A percentile compares a stretch with the other conserved stretches of the same genome.
Evolutionary conservation across 2,329 filamentous ascomycete species (phyloP).

Genomic region (Clonostachys rosea): DNA sequence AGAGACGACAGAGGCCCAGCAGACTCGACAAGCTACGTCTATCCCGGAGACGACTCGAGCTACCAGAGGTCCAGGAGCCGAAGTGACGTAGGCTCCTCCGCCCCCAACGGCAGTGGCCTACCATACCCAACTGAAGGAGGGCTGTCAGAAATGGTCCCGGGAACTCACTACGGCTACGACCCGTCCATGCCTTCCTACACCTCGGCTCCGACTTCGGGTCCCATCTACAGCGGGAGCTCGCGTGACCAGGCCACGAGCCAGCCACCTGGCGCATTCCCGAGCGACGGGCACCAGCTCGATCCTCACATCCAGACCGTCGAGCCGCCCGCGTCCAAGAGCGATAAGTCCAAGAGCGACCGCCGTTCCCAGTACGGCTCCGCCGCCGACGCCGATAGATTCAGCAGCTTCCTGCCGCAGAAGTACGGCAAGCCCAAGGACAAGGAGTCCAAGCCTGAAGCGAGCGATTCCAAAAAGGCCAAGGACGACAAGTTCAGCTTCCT

Average conservation of each 20-base stretch:
- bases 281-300: constrained; percentile 14
- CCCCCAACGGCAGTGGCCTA: constrained; percentile 19
- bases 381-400: background rate
- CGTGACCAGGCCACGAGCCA: constrained; percentile 22
- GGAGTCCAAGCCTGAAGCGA: no score
- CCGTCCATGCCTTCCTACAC: constrained; percentile 6
- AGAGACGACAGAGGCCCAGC: constrained; percentile 27
- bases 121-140: constrained; percentile 32
- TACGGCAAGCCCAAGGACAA: no score
- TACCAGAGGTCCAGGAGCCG: constrained; percentile 21
- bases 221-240: constrained; percentile 28
- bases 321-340: background rate
- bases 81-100: constrained; percentile 19
- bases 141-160: constrained; percentile 28
- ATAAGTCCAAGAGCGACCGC: background rate
- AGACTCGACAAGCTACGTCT: constrained; percentile 21
- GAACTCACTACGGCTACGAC: constrained; percentile 34
- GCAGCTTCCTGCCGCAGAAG: background rate
- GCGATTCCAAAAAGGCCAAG: background rate
- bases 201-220: constrained; percentile 5
- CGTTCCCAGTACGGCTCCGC: background rate
- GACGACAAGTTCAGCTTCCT: constrained; percentile 27
- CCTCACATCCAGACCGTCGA: background rate
- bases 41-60: constrained; percentile 35
- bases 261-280: constrained; percentile 25